phyloP scores from a whole-genome alignment of 208 protist species.

The Crithidia fasciculata region DNA sequence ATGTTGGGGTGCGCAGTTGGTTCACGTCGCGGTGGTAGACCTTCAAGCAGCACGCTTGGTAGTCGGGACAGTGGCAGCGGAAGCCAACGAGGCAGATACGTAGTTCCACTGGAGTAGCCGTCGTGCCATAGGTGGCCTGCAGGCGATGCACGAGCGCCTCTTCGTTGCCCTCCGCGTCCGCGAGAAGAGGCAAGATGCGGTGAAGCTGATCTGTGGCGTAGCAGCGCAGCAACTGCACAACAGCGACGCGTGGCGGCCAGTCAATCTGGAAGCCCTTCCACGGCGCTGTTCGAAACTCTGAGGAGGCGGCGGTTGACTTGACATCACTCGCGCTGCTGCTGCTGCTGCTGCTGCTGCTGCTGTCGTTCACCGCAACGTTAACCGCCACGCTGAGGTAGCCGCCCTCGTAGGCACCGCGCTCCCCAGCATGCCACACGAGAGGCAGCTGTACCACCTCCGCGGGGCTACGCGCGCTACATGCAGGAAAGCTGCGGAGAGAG shows the following conservation, averaged over 20 bases:
- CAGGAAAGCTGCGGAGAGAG: constrained; percentile 29
- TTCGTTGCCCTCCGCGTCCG: constrained; percentile 6
- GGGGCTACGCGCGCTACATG: not conserved
- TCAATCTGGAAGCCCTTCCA: constrained; percentile 14
- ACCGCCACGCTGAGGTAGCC: constrained; percentile 2
- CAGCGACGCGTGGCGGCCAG: constrained; percentile 6
- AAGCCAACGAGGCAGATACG: constrained; percentile 16
- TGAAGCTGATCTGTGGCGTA: constrained; percentile 26
- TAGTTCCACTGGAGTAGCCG: not conserved
- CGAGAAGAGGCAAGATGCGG: constrained; percentile 8
- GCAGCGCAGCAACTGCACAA: constrained; percentile 7
- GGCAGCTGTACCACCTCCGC: constrained; percentile 4
- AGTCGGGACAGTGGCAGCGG: not conserved
- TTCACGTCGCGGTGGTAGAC: constrained; percentile 11
- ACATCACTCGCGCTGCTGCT: too few species aligned
- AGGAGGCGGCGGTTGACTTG: not conserved
- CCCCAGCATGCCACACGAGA: constrained; percentile 16
- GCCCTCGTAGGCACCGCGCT: constrained; percentile 16
- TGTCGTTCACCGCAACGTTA: not conserved
- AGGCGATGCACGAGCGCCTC: constrained; percentile 6
- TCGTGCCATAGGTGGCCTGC: not conserved
- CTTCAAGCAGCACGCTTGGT: constrained; percentile 16
- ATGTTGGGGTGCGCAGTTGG: constrained; percentile 21
- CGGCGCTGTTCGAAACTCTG: not conserved
- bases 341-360: too few species aligned